Conservation (phyloP, 1,284 basidiomycete genomes). For the Leucocoprinus gongylophorus region DNA sequence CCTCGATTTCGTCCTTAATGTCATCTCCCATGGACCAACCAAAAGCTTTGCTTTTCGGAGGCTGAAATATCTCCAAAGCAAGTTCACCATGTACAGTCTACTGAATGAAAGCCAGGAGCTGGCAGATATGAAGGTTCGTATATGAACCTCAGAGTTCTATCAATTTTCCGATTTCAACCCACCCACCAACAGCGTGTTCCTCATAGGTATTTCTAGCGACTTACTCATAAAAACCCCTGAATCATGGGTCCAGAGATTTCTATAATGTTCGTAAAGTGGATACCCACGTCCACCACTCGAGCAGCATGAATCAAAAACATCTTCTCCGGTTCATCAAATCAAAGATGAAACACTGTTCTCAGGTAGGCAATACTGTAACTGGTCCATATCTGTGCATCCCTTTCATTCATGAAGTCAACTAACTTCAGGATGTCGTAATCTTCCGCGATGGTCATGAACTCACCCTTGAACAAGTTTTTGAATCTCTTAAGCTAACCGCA, state of each 20-base stretch:
- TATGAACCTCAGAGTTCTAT: background rate
- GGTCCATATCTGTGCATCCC: background rate
- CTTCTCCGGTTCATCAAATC: constrained; percentile 98
- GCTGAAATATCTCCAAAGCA: constrained; percentile 90
- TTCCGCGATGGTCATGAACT: constrained; percentile 88
- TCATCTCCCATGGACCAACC: constrained; percentile 90
- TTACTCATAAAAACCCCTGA: background rate
- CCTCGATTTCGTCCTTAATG: constrained; percentile 82
- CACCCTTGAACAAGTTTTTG: constrained; percentile 91
- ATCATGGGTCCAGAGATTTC: constrained; percentile 66
- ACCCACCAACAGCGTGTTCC: constrained; percentile 54
- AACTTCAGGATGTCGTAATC: constrained; percentile 83
- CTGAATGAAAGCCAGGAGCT: constrained; percentile 94
- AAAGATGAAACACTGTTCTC: constrained; percentile 82
- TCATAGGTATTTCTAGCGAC: constrained; percentile 45
- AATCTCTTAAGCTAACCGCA: constrained; percentile 90
- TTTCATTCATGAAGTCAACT: background rate
- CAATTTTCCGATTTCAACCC: constrained; percentile 17
- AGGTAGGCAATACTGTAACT: constrained; percentile 38
- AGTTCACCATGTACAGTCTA: constrained; percentile 91
- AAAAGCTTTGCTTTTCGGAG: constrained; percentile 95
- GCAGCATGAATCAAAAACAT: constrained; percentile 99
- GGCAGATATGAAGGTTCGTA: constrained; percentile 87
- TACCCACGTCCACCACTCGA: constrained; percentile 98
- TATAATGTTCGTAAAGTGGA: constrained; percentile 99